Conservation (phyloP, 2,329 filamentous ascomycete species). For the Phoma sp. region DNA sequence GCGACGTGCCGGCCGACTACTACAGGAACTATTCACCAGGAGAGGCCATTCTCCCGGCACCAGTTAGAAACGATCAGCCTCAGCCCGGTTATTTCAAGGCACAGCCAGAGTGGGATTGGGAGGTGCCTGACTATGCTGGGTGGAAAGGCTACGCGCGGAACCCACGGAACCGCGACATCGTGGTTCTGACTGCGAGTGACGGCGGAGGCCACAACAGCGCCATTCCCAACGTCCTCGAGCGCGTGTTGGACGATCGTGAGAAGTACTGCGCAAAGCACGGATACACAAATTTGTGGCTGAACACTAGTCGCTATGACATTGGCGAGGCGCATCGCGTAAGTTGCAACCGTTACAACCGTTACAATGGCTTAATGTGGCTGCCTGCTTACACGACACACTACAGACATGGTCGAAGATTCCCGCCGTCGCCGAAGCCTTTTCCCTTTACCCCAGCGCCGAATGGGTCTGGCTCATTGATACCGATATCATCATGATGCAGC, state of each 20-base stretch:
- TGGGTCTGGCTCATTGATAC: constrained; percentile 53
- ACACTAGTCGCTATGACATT: constrained; percentile 50
- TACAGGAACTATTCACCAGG: constrained; percentile 34
- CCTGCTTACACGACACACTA: not conserved
- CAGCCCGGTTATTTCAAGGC: constrained; percentile 41
- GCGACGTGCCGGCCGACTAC: constrained; percentile 33
- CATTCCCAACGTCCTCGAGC: constrained; percentile 46
- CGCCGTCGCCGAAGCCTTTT: constrained; percentile 49
- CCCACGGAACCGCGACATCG: constrained; percentile 43
- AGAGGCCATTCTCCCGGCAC: constrained; percentile 20
- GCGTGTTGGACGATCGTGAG: constrained; percentile 43
- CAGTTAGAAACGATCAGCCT: constrained; percentile 30
- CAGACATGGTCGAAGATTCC: constrained; percentile 51
- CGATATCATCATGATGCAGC: constrained; percentile 51
- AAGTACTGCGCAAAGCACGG: constrained; percentile 47
- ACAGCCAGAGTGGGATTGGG: constrained; percentile 42
- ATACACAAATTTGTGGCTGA: constrained; percentile 49
- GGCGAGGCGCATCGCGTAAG: constrained; percentile 44
- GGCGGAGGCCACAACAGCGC: constrained; percentile 51
- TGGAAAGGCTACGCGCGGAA: constrained; percentile 40
- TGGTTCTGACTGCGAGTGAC: constrained; percentile 50
- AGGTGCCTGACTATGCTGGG: constrained; percentile 30
- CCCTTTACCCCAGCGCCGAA: constrained; percentile 45
- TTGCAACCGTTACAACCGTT: not conserved
- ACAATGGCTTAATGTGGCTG: not conserved